phyloP scores from a whole-genome alignment of 441 rosid species.

The Erysimum cheiri region DNA sequence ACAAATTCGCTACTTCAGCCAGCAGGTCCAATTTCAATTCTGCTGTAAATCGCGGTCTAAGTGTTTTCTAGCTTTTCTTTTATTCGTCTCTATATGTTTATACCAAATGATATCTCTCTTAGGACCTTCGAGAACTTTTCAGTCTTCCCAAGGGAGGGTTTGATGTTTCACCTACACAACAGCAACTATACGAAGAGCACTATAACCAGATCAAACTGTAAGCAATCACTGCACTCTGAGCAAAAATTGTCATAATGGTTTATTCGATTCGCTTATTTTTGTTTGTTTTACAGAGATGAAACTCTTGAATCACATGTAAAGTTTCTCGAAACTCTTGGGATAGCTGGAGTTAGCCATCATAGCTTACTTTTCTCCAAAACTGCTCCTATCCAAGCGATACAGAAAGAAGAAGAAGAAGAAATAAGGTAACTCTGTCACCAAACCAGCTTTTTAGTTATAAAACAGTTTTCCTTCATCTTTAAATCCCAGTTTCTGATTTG shows the following conservation, averaged over 20 bases:
- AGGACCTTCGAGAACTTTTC: conserved; percentile 93
- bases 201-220: conserved; percentile 79
- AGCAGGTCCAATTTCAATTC: conserved; percentile 59
- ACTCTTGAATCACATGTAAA: conserved; percentile 62
- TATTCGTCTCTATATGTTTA: conserved; percentile 7
- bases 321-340: conserved; percentile 78
- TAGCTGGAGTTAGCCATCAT: conserved; percentile 96
- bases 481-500: conserved; percentile 26
- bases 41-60: conserved; percentile 19
- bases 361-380: conserved; percentile 92
- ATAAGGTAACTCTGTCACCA: conserved; percentile 56
- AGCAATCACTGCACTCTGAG: conserved; percentile 12
- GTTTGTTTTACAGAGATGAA: conserved; percentile 58
- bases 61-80: not conserved
- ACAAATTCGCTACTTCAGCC: conserved; percentile 93
- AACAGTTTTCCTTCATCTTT: conserved; percentile 3
- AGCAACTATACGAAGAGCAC: conserved; percentile 91
- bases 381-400: conserved; percentile 61
- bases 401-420: conserved; percentile 66
- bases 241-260: not conserved
- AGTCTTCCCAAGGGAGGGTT: conserved; percentile 92
- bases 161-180: conserved; percentile 84
- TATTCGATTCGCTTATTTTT: conserved; percentile 15
- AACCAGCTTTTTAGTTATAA: not conserved
- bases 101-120: conserved; percentile 35